Percentiles rank a stretch among this genome's conserved stretches.
Evolutionary conservation across 1,284 basidiomycete species (phyloP).

Genomic region (Xerocomus alliaceus): DNA sequence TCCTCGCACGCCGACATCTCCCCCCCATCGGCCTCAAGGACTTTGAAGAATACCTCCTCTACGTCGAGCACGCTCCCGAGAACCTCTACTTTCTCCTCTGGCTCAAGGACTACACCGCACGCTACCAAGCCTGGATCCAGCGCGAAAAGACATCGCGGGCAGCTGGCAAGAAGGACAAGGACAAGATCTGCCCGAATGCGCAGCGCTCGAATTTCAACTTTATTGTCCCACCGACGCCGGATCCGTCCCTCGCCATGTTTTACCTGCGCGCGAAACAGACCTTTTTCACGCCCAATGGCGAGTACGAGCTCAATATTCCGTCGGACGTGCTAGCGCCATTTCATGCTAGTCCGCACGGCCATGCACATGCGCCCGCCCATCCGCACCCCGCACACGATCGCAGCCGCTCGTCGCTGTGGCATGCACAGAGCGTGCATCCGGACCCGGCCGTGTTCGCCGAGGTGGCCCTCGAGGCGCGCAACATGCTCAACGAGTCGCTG

Average conservation of each 20-base stretch:
- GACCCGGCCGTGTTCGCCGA: slow-evolving; percentile 69
- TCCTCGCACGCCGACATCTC: slow-evolving; percentile 71
- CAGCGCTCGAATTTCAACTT: slow-evolving; percentile 27
- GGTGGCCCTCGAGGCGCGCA: slow-evolving; percentile 60
- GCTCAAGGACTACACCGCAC: slow-evolving; percentile 68
- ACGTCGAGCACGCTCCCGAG: slow-evolving; percentile 72
- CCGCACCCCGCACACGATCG: no score
- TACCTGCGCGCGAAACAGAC: slow-evolving; percentile 78
- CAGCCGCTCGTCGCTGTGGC: slow-evolving; percentile 29
- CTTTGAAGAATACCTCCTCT: slow-evolving; percentile 80
- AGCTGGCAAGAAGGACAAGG: slow-evolving; percentile 39
- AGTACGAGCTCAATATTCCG: slow-evolving; percentile 73
- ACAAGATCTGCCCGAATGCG: slow-evolving; percentile 32
- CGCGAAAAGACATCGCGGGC: slow-evolving; percentile 50
- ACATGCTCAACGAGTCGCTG: slow-evolving; percentile 67
- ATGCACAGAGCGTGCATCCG: slow-evolving; percentile 52
- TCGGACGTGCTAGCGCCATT: slow-evolving; percentile 71
- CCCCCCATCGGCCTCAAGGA: slow-evolving; percentile 80
- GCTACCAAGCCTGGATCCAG: slow-evolving; percentile 64
- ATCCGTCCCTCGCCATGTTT: slow-evolving; percentile 68
- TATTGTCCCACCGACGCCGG: slow-evolving; percentile 50
- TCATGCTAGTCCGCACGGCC: slow-evolving; percentile 43
- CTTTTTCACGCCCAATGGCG: slow-evolving; percentile 71
- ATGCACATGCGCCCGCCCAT: slow-evolving; percentile 41
- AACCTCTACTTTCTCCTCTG: slow-evolving; percentile 81